These are phyloP conservation scores for Trichothecium roseum DNA, from an alignment of 2,329 filamentous ascomycete genomes.

Conservation along the genomic window DNA sequence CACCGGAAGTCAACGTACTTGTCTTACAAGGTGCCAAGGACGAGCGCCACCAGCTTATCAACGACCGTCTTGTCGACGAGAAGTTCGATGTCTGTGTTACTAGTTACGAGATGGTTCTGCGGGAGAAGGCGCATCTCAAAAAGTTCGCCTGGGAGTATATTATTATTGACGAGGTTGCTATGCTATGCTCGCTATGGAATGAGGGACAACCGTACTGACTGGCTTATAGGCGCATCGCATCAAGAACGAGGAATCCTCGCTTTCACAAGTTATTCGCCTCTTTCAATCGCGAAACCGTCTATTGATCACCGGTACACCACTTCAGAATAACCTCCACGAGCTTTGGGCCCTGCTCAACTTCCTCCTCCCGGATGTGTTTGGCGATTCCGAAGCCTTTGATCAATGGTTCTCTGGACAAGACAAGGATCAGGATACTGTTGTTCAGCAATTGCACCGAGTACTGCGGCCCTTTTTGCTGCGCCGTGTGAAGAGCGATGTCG, in stretches of 20 bases:
- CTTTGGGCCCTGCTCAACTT: constrained; percentile 97
- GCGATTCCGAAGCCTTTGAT: constrained; percentile 92
- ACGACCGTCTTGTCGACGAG: constrained; percentile 82
- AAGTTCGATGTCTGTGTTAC: constrained; percentile 98
- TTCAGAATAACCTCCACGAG: constrained; percentile 97
- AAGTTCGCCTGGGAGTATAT: constrained; percentile 99
- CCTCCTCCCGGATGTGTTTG: constrained; percentile 93
- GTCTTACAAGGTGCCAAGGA: constrained; percentile 94
- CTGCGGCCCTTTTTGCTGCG: constrained; percentile 87
- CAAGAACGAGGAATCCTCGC: constrained; percentile 97
- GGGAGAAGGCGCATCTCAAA: constrained; percentile 88
- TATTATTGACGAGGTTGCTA: constrained; percentile 73
- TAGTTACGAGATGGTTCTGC: constrained; percentile 96
- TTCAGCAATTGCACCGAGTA: constrained; percentile 90
- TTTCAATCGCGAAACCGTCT: constrained; percentile 94
- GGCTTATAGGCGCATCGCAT: constrained; percentile 66
- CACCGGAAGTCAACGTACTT: constrained; percentile 86
- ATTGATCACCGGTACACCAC: constrained; percentile 88
- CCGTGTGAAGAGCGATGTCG: constrained; percentile 93
- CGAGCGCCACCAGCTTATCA: constrained; percentile 78
- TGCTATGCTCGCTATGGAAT: not conserved
- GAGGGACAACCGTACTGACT: constrained; percentile 4
- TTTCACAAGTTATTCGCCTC: constrained; percentile 90
- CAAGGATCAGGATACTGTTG: constrained; percentile 86
- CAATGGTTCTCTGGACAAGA: constrained; percentile 94